Base-by-base conservation (phyloP, 108 stramenopile genomes). In the Conticribra guillardii region DNA sequence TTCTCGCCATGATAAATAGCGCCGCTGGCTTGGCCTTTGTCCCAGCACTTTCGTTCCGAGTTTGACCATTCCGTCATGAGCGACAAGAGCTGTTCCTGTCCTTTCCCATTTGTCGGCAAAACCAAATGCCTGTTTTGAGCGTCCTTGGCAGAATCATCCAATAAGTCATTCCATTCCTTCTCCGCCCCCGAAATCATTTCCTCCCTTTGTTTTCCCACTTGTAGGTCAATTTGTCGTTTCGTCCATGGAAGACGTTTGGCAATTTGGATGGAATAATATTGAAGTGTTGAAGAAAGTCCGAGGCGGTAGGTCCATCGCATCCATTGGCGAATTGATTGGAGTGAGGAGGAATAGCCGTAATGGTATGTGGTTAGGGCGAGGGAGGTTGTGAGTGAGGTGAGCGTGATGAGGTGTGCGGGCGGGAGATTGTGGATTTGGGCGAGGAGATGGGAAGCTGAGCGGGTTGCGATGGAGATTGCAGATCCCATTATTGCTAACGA, bases 1-100 rank as follows among this genome's bases (percentile, higher is more conserved):
- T 51, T 60, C 45, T 82, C 85, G 28, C 81, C 87, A 59, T 76
- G 52, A 62, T 97, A 97, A 14, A 97, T 89, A 15, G 92, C 90
- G 9, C 96, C 96, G 8, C 65, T 67, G 3, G 65, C 65, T 23
- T 54, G 65, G 1, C 65, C 65, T 28, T 67, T 30, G 23, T 67
- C 51, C 65, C 65, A 67, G 15, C 33, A 8, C 26, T 30, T 22
- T 17, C 49, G 19, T 23, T 67, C 65, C 3, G 31, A 45, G 15
- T 26, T 16, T 16, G 65, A 54, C 65, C 65, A 67, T 44, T 67
- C 37, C 53, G 29, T 54, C 7, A 67, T n/a, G 14, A 67, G 37
- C 37, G 53, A 16, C 41, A 67, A 16, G 8, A 67, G 34, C 15
- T 67, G 19, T 3, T 48, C 18, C n/a, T 41, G 27, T 67, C 11